Evolutionary conservation across 106 monocot species (phyloP), one percentile per base, ranked within the genome.

Genomic region (Iris macrosiphon): DNA sequence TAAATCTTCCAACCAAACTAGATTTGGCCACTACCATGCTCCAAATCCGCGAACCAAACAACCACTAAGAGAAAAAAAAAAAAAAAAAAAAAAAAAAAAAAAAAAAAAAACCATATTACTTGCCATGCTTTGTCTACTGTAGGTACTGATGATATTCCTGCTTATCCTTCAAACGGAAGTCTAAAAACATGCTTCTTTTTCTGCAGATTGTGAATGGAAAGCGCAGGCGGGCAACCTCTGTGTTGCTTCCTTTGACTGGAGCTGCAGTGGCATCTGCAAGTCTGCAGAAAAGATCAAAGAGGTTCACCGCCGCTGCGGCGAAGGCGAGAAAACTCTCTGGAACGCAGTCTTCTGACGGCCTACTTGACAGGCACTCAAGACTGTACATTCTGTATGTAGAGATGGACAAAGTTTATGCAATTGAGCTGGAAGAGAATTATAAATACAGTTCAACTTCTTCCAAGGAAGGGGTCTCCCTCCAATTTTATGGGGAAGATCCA

Each of bases 251-350:
- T 81, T 81, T 20, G 81, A 81, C 35, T 81, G 81, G 81, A 81
- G 63, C 59, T 81, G 81, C 53, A 76, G 81, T 16, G 81, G 81
- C 7, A 76, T 81, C n/a, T 81, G 81, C 75, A 81, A 67, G 39
- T 81, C 81, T 12, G 76, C 48, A 4, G 75, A 76, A 19, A 67
- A 67, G 67, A 76, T 81, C 32, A 62, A 23, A 0, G 81, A 81
- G 44, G 81, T 76, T 19, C 81, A 81, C 59, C 62, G 28, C 7
- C 55, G 71, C 1, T 81, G 81, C 16, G 71, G 75, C 15, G 81
- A 81, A 64, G 63, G 67, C 14, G 81, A 81, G 26, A 72, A 58
- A 6, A 34, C 59, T 43, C 63, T 81, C 1, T 76, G 81, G 81
- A 81, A 47, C 56, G 65, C 76, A 31, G 22, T 24, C 17, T 76